These are phyloP conservation scores for Asterophora lycoperdoides DNA, from an alignment of 768 basidiomycete species.

Conservation along the genomic window DNA sequence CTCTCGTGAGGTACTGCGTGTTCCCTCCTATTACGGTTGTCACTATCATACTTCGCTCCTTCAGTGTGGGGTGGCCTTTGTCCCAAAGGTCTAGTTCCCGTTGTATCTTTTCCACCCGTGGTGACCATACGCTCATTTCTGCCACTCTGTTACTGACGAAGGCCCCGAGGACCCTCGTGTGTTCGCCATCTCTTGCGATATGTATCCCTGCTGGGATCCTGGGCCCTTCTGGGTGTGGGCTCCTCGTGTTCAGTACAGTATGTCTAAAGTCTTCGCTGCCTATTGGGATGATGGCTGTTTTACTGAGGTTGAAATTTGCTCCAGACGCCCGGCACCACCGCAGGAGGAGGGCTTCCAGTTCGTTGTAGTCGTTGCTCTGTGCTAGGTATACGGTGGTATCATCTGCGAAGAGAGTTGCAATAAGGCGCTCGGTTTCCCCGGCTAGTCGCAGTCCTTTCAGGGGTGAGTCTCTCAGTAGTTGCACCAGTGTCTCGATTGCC, in stretches of 20 bases:
- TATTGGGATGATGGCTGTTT: constrained; percentile 36
- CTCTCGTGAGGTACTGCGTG: constrained; percentile 31
- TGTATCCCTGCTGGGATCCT: constrained; percentile 17
- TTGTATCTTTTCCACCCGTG: constrained; percentile 24
- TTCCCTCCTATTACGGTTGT: constrained; percentile 25
- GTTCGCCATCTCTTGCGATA: constrained; percentile 25
- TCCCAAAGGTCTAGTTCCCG: constrained; percentile 18
- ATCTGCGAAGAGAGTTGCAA: constrained; percentile 35
- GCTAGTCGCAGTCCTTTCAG: constrained; percentile 24
- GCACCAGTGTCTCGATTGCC: constrained; percentile 6
- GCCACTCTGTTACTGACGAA: constrained; percentile 27
- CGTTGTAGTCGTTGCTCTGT: constrained; percentile 20
- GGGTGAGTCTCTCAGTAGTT: constrained; percentile 23
- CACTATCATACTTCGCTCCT: constrained; percentile 20
- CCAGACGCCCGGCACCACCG: constrained; percentile 39
- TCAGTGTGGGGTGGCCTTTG: constrained; percentile 23
- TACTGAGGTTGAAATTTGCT: constrained; percentile 38
- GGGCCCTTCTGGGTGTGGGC: not conserved
- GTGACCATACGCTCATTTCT: constrained; percentile 20
- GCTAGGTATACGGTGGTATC: constrained; percentile 36
- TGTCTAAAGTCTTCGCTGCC: constrained; percentile 22
- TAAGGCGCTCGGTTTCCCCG: constrained; percentile 9
- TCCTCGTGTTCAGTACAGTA: constrained; percentile 5
- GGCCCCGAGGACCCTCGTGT: constrained; percentile 28
- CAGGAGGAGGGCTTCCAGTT: too few species aligned